These are phyloP conservation scores for Sicyos baderoa DNA, from an alignment of 306 rosid genomes.

Conservation along the genomic window DNA sequence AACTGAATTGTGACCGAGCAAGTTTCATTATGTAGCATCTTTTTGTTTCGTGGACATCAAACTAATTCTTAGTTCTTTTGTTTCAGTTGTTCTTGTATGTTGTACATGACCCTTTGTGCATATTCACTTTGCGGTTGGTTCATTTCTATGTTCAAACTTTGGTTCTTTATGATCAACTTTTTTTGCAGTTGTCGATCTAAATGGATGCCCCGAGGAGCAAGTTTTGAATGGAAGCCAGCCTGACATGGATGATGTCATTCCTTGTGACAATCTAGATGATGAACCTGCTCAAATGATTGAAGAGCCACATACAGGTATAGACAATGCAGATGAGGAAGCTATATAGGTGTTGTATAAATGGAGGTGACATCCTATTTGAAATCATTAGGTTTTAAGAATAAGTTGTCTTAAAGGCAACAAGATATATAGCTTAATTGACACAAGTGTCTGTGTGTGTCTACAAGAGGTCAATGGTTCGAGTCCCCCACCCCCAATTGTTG, in stretches of 20 bases:
- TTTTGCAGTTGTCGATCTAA: constrained; percentile 45
- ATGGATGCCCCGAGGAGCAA: constrained; percentile 67
- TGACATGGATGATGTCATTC: constrained; percentile 63
- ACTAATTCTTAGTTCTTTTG: background rate
- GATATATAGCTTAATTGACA: no score
- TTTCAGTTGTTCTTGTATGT: background rate
- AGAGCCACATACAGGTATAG: constrained; percentile 66
- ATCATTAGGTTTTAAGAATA: constrained; percentile 3
- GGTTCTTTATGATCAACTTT: background rate
- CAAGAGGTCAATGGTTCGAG: no score
- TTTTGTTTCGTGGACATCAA: background rate
- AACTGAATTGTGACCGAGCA: background rate
- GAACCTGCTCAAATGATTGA: constrained; percentile 77
- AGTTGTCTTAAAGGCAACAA: no score
- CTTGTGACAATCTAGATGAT: constrained; percentile 64
- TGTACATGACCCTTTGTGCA: constrained; percentile 1
- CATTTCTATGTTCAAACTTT: constrained; percentile 13
- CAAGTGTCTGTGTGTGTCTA: no score
- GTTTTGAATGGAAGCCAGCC: constrained; percentile 61
- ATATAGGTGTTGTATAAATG: no score
- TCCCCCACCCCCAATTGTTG: no score
- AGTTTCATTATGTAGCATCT: background rate
- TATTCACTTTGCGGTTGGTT: constrained; percentile 1
- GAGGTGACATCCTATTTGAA: background rate
- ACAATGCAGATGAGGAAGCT: constrained; percentile 6